Evolutionary conservation across 495 filamentous ascomycete genomes (phyloP).

Genomic region (Talaromyces borbonicus): DNA sequence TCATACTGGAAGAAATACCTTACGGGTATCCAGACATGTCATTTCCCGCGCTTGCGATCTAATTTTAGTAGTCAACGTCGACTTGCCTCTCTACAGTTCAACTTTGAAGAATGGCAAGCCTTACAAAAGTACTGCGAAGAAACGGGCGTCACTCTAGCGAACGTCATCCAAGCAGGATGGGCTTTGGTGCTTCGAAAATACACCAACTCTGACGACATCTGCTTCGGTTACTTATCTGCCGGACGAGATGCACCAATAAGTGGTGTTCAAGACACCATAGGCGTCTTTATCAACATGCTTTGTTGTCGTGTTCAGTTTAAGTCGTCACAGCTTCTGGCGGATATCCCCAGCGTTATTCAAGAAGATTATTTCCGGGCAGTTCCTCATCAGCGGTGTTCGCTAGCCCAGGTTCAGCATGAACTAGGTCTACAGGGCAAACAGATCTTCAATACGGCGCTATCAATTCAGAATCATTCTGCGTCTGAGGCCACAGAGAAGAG

Average conservation of each 20-base stretch:
- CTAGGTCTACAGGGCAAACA: conserved; percentile 39
- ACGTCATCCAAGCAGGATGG: conserved; percentile 46
- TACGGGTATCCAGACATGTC: conserved; percentile 28
- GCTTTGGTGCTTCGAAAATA: conserved; percentile 43
- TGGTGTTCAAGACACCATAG: conserved; percentile 43
- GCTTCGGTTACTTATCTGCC: conserved; percentile 46
- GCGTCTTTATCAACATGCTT: conserved; percentile 48
- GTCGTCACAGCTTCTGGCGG: conserved; percentile 21
- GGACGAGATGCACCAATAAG: conserved; percentile 39
- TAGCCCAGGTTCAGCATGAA: conserved; percentile 47
- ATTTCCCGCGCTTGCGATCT: conserved; percentile 21
- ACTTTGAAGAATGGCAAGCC: conserved; percentile 29
- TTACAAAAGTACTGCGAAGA: conserved; percentile 36
- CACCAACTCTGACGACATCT: conserved; percentile 44
- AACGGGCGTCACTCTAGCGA: conserved; percentile 40
- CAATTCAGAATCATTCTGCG: conserved; percentile 37
- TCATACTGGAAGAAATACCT: conserved; percentile 41
- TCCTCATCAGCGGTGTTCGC: conserved; percentile 41
- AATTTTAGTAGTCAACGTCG: conserved; percentile 6
- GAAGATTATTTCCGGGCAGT: conserved; percentile 39
- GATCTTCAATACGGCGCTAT: conserved; percentile 50
- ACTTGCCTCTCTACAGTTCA: conserved; percentile 17
- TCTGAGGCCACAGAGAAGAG: conserved; percentile 24
- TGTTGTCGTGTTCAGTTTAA: conserved; percentile 40
- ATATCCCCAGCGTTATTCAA: conserved; percentile 36